These are phyloP conservation scores for Chenopodium berlandieri DNA, from an alignment of 148 eudicot genomes.

Conservation along the genomic window DNA sequence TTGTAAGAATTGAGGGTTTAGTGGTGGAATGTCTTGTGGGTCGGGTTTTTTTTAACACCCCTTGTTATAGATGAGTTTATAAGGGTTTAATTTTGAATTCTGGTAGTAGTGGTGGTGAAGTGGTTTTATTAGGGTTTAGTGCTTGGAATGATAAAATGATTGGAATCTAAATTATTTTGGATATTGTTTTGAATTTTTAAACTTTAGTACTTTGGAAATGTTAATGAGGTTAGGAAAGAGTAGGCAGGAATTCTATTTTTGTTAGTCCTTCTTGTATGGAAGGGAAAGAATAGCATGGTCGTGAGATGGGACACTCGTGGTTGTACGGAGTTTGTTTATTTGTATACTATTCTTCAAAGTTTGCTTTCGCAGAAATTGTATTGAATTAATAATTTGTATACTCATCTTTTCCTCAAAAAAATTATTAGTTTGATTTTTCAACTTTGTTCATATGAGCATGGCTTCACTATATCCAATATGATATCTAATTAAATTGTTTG, in stretches of 20 bases:
- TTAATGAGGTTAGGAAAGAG: neutral
- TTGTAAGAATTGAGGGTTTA: neutral
- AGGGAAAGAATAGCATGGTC: neutral
- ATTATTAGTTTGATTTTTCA: neutral
- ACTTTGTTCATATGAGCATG: neutral
- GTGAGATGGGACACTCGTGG: neutral
- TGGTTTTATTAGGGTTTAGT: neutral
- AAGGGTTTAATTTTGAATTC: too few species aligned
- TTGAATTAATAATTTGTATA: neutral
- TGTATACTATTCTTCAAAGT: neutral
- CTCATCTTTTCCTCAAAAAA: neutral
- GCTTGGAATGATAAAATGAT: too few species aligned
- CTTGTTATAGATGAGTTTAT: neutral
- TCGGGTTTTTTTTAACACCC: neutral
- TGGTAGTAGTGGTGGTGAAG: too few species aligned
- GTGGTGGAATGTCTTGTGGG: neutral
- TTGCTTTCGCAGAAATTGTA: neutral
- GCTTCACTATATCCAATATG: neutral
- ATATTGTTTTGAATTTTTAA: neutral
- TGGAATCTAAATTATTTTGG: neutral
- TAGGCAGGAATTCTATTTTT: too few species aligned
- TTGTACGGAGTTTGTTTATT: neutral
- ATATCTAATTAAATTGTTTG: neutral
- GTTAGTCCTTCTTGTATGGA: too few species aligned
- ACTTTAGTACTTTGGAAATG: neutral